Evolutionary conservation across 306 rosid species (phyloP).

Genomic region (Carpinus fangiana): DNA sequence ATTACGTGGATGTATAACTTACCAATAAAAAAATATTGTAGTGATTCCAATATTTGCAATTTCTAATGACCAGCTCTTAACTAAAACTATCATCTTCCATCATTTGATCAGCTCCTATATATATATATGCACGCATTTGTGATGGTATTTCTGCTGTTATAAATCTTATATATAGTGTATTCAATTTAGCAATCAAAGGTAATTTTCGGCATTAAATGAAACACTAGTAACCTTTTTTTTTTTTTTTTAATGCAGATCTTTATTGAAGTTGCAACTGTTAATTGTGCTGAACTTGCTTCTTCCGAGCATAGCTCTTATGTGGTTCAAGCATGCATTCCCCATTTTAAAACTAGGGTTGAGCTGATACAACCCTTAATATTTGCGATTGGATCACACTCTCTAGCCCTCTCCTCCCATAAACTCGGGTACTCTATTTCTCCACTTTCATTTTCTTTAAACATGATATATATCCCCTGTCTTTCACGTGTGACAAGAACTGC

Average conservation of each 20-base stretch:
- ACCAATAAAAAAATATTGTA: background rate
- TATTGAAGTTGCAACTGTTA: slow-evolving; percentile 41
- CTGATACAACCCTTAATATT: slow-evolving; percentile 30
- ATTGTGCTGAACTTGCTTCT: slow-evolving; percentile 52
- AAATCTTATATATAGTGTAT: background rate
- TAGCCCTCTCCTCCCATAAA: slow-evolving; percentile 52
- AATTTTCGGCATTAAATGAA: slow-evolving; percentile 9
- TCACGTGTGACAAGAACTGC: background rate
- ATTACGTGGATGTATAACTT: background rate
- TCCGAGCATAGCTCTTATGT: slow-evolving; percentile 63
- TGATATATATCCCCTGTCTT: background rate
- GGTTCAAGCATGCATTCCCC: slow-evolving; percentile 51
- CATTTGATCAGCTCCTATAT: slow-evolving; percentile 1
- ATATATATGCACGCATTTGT: background rate
- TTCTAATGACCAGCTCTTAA: background rate
- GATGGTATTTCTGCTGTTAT: background rate
- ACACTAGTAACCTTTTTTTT: background rate
- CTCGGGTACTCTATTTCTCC: slow-evolving; percentile 52
- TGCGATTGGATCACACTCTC: slow-evolving; percentile 44
- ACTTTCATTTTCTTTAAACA: background rate
- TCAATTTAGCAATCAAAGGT: background rate
- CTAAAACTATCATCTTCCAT: background rate
- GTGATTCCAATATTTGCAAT: background rate
- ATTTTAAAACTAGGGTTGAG: slow-evolving; percentile 26
- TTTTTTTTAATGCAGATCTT: slow-evolving; percentile 42